These are phyloP conservation scores for Jaminaea rosea DNA, from an alignment of 1,284 basidiomycete genomes.

Conservation along the genomic window DNA sequence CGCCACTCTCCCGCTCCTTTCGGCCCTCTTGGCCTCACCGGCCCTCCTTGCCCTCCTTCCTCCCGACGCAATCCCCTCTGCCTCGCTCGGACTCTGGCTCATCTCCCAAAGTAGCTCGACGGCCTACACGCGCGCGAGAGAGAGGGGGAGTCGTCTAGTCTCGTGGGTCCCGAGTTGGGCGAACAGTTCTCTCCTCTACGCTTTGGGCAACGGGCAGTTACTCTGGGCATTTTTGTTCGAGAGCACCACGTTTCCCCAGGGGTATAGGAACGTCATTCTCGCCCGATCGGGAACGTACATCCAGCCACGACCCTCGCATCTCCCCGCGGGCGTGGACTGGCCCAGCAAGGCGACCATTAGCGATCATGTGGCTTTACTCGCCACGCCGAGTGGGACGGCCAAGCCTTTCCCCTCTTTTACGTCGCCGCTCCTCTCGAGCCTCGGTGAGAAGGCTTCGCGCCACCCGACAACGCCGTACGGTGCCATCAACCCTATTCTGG, in stretches of 20 bases:
- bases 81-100: slow-evolving; percentile 18
- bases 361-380: slow-evolving; percentile 26
- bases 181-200: slow-evolving; percentile 28
- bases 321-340: slow-evolving; percentile 28
- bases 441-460: slow-evolving; percentile 20
- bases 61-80: slow-evolving; percentile 7
- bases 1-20: slow-evolving; percentile 5
- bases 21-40: slow-evolving; percentile 14
- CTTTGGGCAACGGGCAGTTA: slow-evolving; percentile 34
- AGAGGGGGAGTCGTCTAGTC: slow-evolving; percentile 9
- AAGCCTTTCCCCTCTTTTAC: slow-evolving; percentile 31
- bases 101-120: slow-evolving; percentile 20
- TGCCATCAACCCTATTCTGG: slow-evolving; percentile 32
- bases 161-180: slow-evolving; percentile 32
- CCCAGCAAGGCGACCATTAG: slow-evolving; percentile 21
- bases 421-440: slow-evolving; percentile 30
- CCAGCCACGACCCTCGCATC: slow-evolving; percentile 23
- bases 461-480: slow-evolving; percentile 21
- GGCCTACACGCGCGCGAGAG: slow-evolving; percentile 15
- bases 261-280: slow-evolving; percentile 21
- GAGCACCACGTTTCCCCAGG: slow-evolving; percentile 21
- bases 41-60: slow-evolving; percentile 19
- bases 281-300: slow-evolving; percentile 31
- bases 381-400: slow-evolving; percentile 17
- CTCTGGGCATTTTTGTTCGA: slow-evolving; percentile 36